Conservation (phyloP, 176 grass and related monocot genomes). For the Aegilops sharonensis region DNA sequence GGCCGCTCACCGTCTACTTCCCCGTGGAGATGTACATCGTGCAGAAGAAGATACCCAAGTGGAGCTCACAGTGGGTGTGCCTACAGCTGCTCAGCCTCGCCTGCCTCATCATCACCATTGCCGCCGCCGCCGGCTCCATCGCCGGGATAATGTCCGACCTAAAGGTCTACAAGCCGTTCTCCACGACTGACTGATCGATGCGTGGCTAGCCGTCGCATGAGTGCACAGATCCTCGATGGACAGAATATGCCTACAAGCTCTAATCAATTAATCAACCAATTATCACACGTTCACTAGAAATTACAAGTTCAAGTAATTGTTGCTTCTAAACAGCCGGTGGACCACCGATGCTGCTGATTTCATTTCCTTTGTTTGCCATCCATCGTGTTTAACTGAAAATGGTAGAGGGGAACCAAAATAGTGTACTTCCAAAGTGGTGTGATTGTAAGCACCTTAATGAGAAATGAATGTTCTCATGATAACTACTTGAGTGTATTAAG, state of each 20-base stretch:
- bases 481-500: not conserved
- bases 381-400: conserved; percentile 21
- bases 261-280: conserved; percentile 22
- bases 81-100: conserved; percentile 84
- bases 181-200: conserved; percentile 32
- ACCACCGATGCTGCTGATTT: conserved; percentile 34
- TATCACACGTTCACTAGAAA: not conserved
- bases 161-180: conserved; percentile 87
- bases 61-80: conserved; percentile 89
- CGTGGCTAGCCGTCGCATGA: not conserved
- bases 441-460: not conserved
- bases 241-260: not conserved
- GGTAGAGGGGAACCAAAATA: not conserved
- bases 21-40: conserved; percentile 95
- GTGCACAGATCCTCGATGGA: conserved; percentile 25
- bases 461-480: not conserved
- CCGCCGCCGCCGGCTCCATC: conserved; percentile 79
- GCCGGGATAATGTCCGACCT: conserved; percentile 78
- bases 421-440: conserved; percentile 3
- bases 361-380: conserved; percentile 31
- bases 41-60: conserved; percentile 72
- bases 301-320: not conserved
- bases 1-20: conserved; percentile 95
- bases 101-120: conserved; percentile 74
- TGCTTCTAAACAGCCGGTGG: conserved; percentile 17